Evolutionary conservation across 1,284 basidiomycete genomes (phyloP).

Genomic region (Leccinum griseonigrum): DNA sequence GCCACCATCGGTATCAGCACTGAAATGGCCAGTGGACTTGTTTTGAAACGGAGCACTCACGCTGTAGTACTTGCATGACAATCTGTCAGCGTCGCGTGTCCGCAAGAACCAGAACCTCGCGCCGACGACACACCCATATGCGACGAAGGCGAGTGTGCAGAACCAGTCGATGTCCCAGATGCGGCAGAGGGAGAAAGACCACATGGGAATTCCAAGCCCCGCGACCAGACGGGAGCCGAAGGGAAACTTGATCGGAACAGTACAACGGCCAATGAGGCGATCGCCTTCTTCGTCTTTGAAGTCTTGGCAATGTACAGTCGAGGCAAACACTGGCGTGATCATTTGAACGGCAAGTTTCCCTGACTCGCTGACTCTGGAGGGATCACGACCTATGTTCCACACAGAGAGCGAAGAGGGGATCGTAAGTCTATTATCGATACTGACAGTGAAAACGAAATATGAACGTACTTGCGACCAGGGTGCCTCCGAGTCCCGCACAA

Average conservation of each 20-base stretch:
- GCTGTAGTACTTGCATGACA: slow-evolving; percentile 34
- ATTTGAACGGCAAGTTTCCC: slow-evolving; percentile 25
- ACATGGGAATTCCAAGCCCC: slow-evolving; percentile 24
- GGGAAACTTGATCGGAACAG: slow-evolving; percentile 37
- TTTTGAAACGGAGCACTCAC: slow-evolving; percentile 18
- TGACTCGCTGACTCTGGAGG: slow-evolving; percentile 20
- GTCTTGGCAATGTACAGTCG: slow-evolving; percentile 42
- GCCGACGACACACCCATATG: slow-evolving; percentile 28
- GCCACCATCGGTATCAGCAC: background rate
- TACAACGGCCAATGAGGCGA: slow-evolving; percentile 29
- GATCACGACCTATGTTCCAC: slow-evolving; percentile 11
- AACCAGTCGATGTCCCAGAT: slow-evolving; percentile 29
- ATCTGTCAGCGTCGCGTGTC: slow-evolving; percentile 26
- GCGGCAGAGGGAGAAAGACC: slow-evolving; percentile 23
- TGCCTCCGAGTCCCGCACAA: slow-evolving; percentile 39
- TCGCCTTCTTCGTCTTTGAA: slow-evolving; percentile 41
- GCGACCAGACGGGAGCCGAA: slow-evolving; percentile 23
- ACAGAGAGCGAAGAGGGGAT: background rate
- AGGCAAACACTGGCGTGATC: slow-evolving; percentile 27
- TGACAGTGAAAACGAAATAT: background rate
- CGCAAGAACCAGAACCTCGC: slow-evolving; percentile 25
- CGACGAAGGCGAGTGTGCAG: slow-evolving; percentile 23
- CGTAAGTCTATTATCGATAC: background rate
- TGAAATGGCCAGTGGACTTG: background rate
- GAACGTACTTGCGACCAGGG: slow-evolving; percentile 34